Conservation (phyloP, 2,329 filamentous ascomycete species). For the Hymenoscyphus albidus region DNA sequence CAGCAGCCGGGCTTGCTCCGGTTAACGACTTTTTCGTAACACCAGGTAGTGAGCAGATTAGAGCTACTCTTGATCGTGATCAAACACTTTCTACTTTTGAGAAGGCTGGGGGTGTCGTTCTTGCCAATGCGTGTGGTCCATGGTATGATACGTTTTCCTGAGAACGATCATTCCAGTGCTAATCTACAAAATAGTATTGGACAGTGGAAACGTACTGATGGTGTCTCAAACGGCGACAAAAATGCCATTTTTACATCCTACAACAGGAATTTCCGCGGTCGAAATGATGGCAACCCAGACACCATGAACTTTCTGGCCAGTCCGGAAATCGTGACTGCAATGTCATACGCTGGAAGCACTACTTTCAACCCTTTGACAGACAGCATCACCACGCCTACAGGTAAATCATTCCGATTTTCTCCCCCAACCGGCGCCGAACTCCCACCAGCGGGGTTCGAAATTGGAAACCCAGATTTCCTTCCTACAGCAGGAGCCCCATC, state of each 20-base stretch:
- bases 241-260: slow-evolving; percentile 97
- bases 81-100: slow-evolving; percentile 82
- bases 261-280: slow-evolving; percentile 96
- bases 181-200: slow-evolving; percentile 58
- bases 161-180: neutral
- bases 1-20: slow-evolving; percentile 83
- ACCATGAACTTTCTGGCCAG: slow-evolving; percentile 99
- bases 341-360: slow-evolving; percentile 87
- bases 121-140: slow-evolving; percentile 85
- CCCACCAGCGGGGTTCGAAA: slow-evolving; percentile 64
- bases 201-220: slow-evolving; percentile 91
- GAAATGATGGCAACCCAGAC: slow-evolving; percentile 92
- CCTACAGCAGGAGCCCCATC: slow-evolving; percentile 71
- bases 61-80: slow-evolving; percentile 87
- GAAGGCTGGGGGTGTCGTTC: slow-evolving; percentile 78
- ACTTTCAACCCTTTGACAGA: slow-evolving; percentile 97
- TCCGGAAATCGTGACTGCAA: slow-evolving; percentile 92
- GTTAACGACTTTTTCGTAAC: slow-evolving; percentile 93
- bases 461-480: slow-evolving; percentile 70
- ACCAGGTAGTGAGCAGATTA: slow-evolving; percentile 93
- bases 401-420: slow-evolving; percentile 78
- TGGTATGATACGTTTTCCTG: neutral
- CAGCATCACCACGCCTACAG: slow-evolving; percentile 72
- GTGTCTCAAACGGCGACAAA: slow-evolving; percentile 73
- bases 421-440: slow-evolving; percentile 69